phyloP scores from a whole-genome alignment of 1,284 basidiomycete genomes.

The Inonotus obliquus region DNA sequence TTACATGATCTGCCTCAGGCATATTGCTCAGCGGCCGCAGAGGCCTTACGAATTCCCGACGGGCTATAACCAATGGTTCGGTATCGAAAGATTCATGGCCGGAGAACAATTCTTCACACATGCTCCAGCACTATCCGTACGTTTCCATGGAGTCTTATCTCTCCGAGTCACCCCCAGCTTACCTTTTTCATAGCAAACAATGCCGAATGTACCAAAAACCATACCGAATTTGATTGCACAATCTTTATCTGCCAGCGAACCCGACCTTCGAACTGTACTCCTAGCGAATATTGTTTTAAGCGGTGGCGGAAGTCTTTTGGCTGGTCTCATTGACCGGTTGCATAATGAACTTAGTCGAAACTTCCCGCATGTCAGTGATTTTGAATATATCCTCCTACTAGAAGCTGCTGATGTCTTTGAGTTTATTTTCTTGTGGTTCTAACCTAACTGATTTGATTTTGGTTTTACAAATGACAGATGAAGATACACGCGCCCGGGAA shows the following conservation, averaged over 20 bases:
- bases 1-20: conserved; percentile 31
- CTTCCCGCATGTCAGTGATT: conserved; percentile 70
- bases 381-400: background rate
- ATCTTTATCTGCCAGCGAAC: conserved; percentile 82
- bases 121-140: conserved; percentile 67
- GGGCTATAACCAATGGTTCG: conserved; percentile 87
- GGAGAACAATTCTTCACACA: conserved; percentile 92
- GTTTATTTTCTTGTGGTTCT: conserved; percentile 35
- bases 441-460: no score
- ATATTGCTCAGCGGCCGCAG: conserved; percentile 46
- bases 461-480: no score
- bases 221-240: conserved; percentile 77
- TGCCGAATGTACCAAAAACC: conserved; percentile 67
- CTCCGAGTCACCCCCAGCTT: background rate
- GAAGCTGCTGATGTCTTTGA: background rate
- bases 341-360: conserved; percentile 72
- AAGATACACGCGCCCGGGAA: conserved; percentile 92
- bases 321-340: conserved; percentile 85
- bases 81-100: conserved; percentile 75
- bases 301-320: conserved; percentile 84
- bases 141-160: conserved; percentile 23
- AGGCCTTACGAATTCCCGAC: conserved; percentile 94
- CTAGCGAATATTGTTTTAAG: conserved; percentile 93
- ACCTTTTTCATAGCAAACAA: conserved; percentile 35
- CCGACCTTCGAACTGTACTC: conserved; percentile 86